Evolutionary conservation across 176 grass and related monocot species (phyloP).

Genomic region (Dactylis glomerata): DNA sequence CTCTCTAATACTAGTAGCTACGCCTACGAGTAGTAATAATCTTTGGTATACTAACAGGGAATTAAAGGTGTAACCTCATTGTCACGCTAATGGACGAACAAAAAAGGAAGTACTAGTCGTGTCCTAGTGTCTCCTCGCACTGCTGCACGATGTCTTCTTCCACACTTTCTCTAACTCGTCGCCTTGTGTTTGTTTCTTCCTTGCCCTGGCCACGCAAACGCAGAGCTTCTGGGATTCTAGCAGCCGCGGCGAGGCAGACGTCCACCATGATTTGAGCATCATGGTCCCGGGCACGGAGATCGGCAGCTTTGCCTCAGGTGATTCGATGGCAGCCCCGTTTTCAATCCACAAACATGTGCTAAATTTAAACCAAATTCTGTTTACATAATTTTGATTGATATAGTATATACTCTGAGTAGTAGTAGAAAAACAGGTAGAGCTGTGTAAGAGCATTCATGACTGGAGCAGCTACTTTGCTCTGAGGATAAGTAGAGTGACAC

Average conservation of each 20-base stretch:
- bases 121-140: slow-evolving; percentile 1
- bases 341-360: background rate
- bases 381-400: too few species aligned
- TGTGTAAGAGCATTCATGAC: background rate
- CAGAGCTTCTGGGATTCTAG: slow-evolving; percentile 71
- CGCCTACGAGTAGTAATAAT: too few species aligned
- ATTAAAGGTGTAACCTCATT: background rate
- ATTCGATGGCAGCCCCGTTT: slow-evolving; percentile 19
- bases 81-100: background rate
- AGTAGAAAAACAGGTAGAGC: background rate
- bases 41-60: too few species aligned
- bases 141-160: slow-evolving; percentile 7
- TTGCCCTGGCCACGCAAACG: background rate
- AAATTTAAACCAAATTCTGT: too few species aligned
- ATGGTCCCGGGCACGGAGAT: slow-evolving; percentile 20
- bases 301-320: slow-evolving; percentile 59
- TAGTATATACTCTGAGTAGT: too few species aligned
- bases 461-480: background rate
- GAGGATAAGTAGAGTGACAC: background rate
- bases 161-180: slow-evolving; percentile 13
- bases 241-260: slow-evolving; percentile 23
- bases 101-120: background rate
- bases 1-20: too few species aligned
- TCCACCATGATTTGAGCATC: slow-evolving; percentile 39
- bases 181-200: slow-evolving; percentile 23